A percentile compares a stretch with the other conserved stretches of the same genome.
Conservation (phyloP, 805 yeast genomes). For the Kluyveromyces aestuarii region DNA sequence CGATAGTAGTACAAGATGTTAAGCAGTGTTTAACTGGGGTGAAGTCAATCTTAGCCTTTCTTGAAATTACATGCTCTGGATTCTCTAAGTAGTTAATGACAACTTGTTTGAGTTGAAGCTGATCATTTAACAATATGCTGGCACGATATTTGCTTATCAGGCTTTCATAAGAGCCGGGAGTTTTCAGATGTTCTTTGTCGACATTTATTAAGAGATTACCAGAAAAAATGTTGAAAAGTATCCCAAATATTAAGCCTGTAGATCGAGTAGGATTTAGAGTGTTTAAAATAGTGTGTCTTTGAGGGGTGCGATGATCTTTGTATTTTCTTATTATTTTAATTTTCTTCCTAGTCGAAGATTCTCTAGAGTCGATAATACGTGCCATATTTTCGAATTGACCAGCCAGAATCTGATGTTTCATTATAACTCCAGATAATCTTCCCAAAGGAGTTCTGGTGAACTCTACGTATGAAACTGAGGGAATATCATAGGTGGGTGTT, state of each 20-base stretch:
- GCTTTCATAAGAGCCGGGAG: slow-evolving; percentile 82
- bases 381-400: slow-evolving; percentile 80
- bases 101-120: slow-evolving; percentile 79
- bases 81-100: slow-evolving; percentile 87
- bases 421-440: slow-evolving; percentile 84
- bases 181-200: slow-evolving; percentile 61
- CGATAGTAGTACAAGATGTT: slow-evolving; percentile 80
- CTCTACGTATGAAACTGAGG: slow-evolving; percentile 89
- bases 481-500: slow-evolving; percentile 58
- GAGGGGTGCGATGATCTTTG: slow-evolving; percentile 20
- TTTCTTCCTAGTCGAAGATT: slow-evolving; percentile 36
- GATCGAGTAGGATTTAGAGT: slow-evolving; percentile 68
- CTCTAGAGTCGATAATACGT: slow-evolving; percentile 53
- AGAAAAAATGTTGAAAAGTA: slow-evolving; percentile 69
- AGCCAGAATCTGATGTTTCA: slow-evolving; percentile 78
- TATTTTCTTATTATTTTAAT: slow-evolving; percentile 38
- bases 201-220: slow-evolving; percentile 81
- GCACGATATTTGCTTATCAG: slow-evolving; percentile 63
- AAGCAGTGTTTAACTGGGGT: slow-evolving; percentile 81
- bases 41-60: slow-evolving; percentile 65
- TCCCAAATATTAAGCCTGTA: slow-evolving; percentile 77
- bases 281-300: slow-evolving; percentile 47
- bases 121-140: slow-evolving; percentile 73
- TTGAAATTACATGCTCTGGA: slow-evolving; percentile 78
- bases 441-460: slow-evolving; percentile 86